Conservation (phyloP, 2,329 filamentous ascomycete genomes). For the Fusarium secorum region DNA sequence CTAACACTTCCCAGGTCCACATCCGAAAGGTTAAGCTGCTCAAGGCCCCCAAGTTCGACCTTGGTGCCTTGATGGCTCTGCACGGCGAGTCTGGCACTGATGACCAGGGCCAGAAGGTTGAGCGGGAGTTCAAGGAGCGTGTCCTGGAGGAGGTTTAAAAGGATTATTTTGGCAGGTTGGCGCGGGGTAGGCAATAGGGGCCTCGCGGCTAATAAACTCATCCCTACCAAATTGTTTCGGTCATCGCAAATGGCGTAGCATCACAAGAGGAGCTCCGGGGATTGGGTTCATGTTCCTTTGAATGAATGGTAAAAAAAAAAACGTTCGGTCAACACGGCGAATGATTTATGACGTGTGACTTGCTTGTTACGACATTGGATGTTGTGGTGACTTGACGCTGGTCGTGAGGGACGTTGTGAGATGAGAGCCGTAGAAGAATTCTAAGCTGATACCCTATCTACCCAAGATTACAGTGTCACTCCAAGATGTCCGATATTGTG, state of each 20-base stretch:
- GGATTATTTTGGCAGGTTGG: slow-evolving; percentile 43
- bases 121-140: slow-evolving; percentile 99
- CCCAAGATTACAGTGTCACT: background rate
- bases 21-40: slow-evolving; percentile 99
- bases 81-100: slow-evolving; percentile 97
- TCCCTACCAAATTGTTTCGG: slow-evolving; percentile 52
- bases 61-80: slow-evolving; percentile 92
- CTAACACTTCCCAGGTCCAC: slow-evolving; percentile 75
- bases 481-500: background rate
- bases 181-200: slow-evolving; percentile 45
- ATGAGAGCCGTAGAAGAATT: slow-evolving; percentile 28
- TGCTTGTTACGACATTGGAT: slow-evolving; percentile 9
- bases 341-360: slow-evolving; percentile 33
- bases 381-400: slow-evolving; percentile 25
- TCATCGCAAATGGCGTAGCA: slow-evolving; percentile 56
- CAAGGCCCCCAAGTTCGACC: slow-evolving; percentile 98
- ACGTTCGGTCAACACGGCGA: slow-evolving; percentile 42
- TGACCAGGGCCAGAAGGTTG: slow-evolving; percentile 97
- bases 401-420: slow-evolving; percentile 15
- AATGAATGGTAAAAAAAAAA: slow-evolving; percentile 49
- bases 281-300: slow-evolving; percentile 51
- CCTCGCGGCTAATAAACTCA: slow-evolving; percentile 46
- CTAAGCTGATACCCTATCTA: slow-evolving; percentile 17
- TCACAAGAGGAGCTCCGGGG: slow-evolving; percentile 52
- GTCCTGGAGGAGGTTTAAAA: slow-evolving; percentile 93